Evolutionary conservation across 495 filamentous ascomycete species (phyloP).

Genomic region (Neurospora sp.): DNA sequence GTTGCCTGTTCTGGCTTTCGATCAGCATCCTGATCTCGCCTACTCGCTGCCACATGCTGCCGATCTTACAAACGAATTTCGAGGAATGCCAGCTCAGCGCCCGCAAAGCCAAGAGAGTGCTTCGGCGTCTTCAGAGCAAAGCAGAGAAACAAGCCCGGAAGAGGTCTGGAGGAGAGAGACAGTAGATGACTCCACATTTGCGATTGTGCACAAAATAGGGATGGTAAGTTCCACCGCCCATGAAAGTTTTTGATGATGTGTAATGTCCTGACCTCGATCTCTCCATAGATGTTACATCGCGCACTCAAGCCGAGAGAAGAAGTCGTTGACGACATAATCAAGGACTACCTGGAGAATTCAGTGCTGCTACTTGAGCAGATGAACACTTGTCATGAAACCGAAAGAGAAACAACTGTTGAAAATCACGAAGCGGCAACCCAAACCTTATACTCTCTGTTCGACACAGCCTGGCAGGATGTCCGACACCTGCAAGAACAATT

Average conservation of each 20-base stretch:
- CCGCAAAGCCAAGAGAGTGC: not conserved
- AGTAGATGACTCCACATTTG: slow-evolving; percentile 4
- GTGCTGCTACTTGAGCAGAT: slow-evolving; percentile 7
- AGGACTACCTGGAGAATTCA: slow-evolving; percentile 12
- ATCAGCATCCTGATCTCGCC: not conserved
- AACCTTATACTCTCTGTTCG: not conserved
- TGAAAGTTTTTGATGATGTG: not conserved
- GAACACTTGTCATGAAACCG: slow-evolving; percentile 4
- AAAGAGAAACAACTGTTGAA: not conserved
- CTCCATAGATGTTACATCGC: slow-evolving; percentile 7
- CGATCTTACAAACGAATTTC: not conserved
- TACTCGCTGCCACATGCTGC: not conserved
- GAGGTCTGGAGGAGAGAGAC: slow-evolving; percentile 8
- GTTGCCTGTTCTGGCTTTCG: not conserved
- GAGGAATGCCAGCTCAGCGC: not conserved
- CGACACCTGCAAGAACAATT: not conserved
- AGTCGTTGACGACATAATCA: slow-evolving; percentile 9
- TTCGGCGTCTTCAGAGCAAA: not conserved
- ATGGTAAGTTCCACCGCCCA: not conserved
- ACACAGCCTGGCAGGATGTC: not conserved
- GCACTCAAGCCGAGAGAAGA: slow-evolving; percentile 15
- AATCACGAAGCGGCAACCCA: not conserved
- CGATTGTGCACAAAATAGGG: slow-evolving; percentile 8
- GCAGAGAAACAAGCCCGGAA: not conserved
- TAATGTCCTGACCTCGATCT: not conserved